Evolutionary conservation across 306 rosid species (phyloP).

Genomic region (Urtica urens): DNA sequence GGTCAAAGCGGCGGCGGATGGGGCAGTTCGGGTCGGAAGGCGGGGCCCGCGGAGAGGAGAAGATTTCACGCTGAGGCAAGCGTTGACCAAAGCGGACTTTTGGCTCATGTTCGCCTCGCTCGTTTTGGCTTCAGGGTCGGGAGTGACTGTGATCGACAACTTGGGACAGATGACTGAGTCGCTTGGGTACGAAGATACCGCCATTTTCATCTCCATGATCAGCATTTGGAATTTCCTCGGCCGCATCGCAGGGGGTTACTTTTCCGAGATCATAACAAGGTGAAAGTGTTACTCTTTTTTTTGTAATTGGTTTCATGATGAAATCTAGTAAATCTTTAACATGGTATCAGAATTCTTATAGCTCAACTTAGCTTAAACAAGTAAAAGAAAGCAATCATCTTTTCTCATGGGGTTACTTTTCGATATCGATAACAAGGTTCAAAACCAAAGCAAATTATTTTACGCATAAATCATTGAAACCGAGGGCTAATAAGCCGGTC

Average conservation of each 20-base stretch:
- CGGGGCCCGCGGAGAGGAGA: slow-evolving; percentile 79
- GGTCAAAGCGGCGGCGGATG: slow-evolving; percentile 41
- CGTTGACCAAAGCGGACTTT: slow-evolving; percentile 72
- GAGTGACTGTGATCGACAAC: slow-evolving; percentile 76
- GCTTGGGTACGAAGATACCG: slow-evolving; percentile 49
- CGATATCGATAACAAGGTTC: too few relatives aligned
- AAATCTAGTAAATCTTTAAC: too few relatives aligned
- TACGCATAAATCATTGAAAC: too few relatives aligned
- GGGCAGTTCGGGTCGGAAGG: slow-evolving; percentile 38
- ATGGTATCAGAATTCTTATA: too few relatives aligned
- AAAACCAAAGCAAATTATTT: too few relatives aligned
- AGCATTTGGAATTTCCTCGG: slow-evolving; percentile 98
- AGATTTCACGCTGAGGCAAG: slow-evolving; percentile 72
- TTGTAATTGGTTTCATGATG: not conserved
- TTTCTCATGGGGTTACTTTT: too few relatives aligned
- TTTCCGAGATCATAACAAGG: slow-evolving; percentile 76
- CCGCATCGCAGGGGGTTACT: slow-evolving; percentile 88
- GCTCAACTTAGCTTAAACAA: too few relatives aligned
- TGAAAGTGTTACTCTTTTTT: slow-evolving; percentile 7
- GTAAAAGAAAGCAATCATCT: too few relatives aligned
- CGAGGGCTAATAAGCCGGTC: too few relatives aligned
- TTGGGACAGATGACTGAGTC: slow-evolving; percentile 79
- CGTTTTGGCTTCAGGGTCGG: slow-evolving; percentile 72
- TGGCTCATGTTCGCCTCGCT: slow-evolving; percentile 77
- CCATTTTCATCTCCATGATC: slow-evolving; percentile 72